These are phyloP conservation scores for Acacia pycnantha DNA, from an alignment of 331 rosid species.

Conservation along the genomic window DNA sequence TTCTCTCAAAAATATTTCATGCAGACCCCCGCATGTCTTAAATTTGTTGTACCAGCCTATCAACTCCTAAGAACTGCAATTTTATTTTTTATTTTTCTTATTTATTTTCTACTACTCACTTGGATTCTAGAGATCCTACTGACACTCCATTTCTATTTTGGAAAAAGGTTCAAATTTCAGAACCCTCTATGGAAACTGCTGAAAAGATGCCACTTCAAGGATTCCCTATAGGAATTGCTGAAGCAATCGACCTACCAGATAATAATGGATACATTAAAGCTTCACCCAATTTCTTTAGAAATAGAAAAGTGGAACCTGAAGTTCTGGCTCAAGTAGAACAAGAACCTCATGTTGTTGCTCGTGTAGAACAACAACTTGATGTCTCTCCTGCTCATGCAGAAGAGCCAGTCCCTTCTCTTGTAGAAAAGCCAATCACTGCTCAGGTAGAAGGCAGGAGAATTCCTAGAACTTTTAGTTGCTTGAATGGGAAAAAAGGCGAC, in stretches of 20 bases:
- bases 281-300: background rate
- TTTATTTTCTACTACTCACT: background rate
- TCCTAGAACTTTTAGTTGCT: slow-evolving; percentile 33
- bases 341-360: slow-evolving; percentile 8
- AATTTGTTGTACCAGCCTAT: background rate
- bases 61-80: background rate
- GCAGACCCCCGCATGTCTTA: background rate
- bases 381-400: background rate
- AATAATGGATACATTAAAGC: slow-evolving; percentile 20
- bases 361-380: background rate
- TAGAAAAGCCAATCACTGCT: background rate
- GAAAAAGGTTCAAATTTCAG: slow-evolving; percentile 44
- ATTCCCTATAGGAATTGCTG: slow-evolving; percentile 33
- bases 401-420: background rate
- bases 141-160: slow-evolving; percentile 34
- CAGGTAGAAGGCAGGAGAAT: slow-evolving; percentile 12
- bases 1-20: background rate
- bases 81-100: background rate
- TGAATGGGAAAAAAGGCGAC: slow-evolving; percentile 34
- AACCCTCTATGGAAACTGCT: slow-evolving; percentile 34
- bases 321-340: background rate
- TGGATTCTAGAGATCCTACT: background rate
- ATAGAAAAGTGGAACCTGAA: slow-evolving; percentile 22
- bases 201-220: background rate
- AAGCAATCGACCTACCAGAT: slow-evolving; percentile 21